A percentile compares a stretch with the other conserved stretches of the same genome.
These are phyloP conservation scores for Pholiota microspora DNA, from an alignment of 768 basidiomycete genomes.

Conservation along the genomic window DNA sequence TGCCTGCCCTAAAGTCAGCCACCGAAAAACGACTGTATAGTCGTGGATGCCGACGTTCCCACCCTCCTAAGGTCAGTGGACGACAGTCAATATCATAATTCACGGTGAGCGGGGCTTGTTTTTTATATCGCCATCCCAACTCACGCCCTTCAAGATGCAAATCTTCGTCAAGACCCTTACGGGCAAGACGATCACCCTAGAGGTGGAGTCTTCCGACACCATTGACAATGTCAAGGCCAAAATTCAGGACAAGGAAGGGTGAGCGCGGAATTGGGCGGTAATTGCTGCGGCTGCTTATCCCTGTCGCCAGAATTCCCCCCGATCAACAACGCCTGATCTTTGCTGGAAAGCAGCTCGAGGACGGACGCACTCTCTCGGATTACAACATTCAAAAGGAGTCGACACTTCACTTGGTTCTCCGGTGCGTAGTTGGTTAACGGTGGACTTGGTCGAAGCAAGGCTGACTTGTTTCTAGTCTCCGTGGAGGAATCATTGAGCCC, in stretches of 20 bases:
- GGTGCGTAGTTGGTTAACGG: slow-evolving; percentile 43
- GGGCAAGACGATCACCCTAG: slow-evolving; percentile 97
- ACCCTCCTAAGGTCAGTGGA: slow-evolving; percentile 21
- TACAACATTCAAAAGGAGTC: slow-evolving; percentile 99
- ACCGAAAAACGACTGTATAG: slow-evolving; percentile 31
- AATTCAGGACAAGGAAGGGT: slow-evolving; percentile 62
- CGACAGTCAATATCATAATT: slow-evolving; percentile 21
- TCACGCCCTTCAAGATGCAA: slow-evolving; percentile 38
- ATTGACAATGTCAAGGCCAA: slow-evolving; percentile 93
- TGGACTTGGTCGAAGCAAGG: background rate
- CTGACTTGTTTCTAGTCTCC: slow-evolving; percentile 54
- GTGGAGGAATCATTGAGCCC: slow-evolving; percentile 99
- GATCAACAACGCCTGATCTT: slow-evolving; percentile 96
- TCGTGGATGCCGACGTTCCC: slow-evolving; percentile 22
- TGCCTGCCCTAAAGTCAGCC: slow-evolving; percentile 40
- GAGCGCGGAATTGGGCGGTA: slow-evolving; percentile 13
- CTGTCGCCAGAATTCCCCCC: slow-evolving; percentile 69
- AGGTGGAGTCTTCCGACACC: slow-evolving; percentile 96
- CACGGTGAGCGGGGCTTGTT: slow-evolving; percentile 29
- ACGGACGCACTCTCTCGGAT: slow-evolving; percentile 93
- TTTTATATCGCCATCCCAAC: slow-evolving; percentile 15
- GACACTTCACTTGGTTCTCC: slow-evolving; percentile 95
- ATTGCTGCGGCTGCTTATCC: background rate
- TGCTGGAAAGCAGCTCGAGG: slow-evolving; percentile 98
- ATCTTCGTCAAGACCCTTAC: slow-evolving; percentile 80